A percentile compares a stretch with the other conserved stretches of the same genome.
Conservation (phyloP, 2,329 filamentous ascomycete genomes). For the Gyromitra esculenta region DNA sequence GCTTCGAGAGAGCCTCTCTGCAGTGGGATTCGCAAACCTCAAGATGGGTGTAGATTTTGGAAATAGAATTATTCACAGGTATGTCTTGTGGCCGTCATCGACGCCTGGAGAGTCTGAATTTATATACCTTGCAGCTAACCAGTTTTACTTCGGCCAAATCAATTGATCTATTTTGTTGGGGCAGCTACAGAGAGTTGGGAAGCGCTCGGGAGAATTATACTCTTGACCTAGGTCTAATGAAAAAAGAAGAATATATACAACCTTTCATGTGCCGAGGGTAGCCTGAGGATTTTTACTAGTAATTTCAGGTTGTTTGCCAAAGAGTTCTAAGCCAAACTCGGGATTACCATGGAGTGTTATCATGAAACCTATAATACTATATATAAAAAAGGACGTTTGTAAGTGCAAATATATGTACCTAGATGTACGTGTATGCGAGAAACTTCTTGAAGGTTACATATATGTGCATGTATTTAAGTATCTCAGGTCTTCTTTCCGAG, state of each 20-base stretch:
- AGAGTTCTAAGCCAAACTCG: not conserved
- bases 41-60: not conserved
- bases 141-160: constrained; percentile 13
- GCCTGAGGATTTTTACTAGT: not conserved
- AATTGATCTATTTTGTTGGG: not conserved
- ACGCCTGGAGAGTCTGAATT: not conserved
- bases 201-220: not conserved
- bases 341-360: not conserved
- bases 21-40: not conserved
- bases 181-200: not conserved
- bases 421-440: not conserved
- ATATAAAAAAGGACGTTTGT: too few relatives aligned
- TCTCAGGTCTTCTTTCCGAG: not conserved
- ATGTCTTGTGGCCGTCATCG: not conserved
- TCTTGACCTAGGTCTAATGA: not conserved
- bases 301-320: not conserved
- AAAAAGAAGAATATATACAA: constrained; percentile 16
- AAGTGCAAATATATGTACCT: too few relatives aligned
- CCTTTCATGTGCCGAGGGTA: not conserved
- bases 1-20: too few relatives aligned
- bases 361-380: too few relatives aligned
- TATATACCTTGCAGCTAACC: constrained; percentile 2
- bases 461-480: too few relatives aligned
- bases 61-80: not conserved
- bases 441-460: too few relatives aligned